phyloP scores from a whole-genome alignment of 75 land plant species.

The Adiantum capillusveneris region DNA sequence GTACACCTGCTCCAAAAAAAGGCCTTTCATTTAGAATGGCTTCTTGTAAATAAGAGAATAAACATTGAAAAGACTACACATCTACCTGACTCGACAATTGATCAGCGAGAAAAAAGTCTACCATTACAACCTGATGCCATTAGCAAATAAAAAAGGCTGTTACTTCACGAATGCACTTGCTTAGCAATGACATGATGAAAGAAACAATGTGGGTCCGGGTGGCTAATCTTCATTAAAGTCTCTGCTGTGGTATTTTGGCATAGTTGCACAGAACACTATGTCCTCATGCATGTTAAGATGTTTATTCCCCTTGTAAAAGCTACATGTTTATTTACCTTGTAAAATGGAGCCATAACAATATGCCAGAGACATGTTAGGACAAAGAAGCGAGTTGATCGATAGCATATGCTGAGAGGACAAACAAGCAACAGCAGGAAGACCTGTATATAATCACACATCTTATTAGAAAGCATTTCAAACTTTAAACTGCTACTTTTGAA shows the following conservation, averaged over 20 bases:
- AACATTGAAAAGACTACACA: neutral
- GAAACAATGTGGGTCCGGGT: too few relatives aligned
- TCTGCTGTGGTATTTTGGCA: too few relatives aligned
- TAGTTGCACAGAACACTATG: neutral
- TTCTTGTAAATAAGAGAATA: neutral
- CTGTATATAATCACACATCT: too few relatives aligned
- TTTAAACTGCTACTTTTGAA: too few relatives aligned
- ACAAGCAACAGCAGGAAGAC: conserved; percentile 35
- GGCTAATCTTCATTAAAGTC: too few relatives aligned
- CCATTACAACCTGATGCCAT: conserved; percentile 94
- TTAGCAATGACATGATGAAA: too few relatives aligned
- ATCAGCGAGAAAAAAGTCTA: conserved; percentile 96
- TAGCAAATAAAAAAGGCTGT: too few relatives aligned
- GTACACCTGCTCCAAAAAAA: conserved; percentile 69
- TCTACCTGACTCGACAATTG: conserved; percentile 97
- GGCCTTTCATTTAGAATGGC: too few relatives aligned
- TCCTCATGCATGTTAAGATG: neutral
- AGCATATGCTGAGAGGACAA: conserved; percentile 65
- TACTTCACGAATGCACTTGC: neutral
- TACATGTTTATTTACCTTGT: conserved; percentile 46
- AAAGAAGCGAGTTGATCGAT: too few relatives aligned
- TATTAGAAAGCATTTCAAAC: too few relatives aligned
- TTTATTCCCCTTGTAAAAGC: neutral
- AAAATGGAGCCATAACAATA: conserved; percentile 72
- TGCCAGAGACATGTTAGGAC: conserved; percentile 32